Base-by-base conservation (phyloP, 352 stramenopile species). In the Pythium phragmitis region DNA sequence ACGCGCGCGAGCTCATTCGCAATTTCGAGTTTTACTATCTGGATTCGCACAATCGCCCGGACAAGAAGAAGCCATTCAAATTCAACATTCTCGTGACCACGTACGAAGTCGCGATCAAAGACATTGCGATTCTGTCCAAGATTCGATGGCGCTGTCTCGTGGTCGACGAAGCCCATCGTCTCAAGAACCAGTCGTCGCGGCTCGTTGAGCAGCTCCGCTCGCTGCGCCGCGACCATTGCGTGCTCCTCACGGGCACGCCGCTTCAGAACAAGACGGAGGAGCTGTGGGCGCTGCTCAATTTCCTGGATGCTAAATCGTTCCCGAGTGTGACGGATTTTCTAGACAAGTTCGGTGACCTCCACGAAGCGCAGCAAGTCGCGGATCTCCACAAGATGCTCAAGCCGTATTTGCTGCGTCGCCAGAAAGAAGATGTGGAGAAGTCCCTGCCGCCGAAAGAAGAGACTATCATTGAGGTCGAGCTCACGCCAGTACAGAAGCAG, bases 241-340 rank as follows among this genome's bases (percentile, higher is more conserved):
- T 96, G 28, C 67, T 96, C 49, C 75, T 96, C 0, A 96, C 88
- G 4, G 88, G 88, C 8, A 96, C 88, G 41, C 88, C 88, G 39
- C 57, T 96, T 8, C 88, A 96, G 59, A 99, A 99, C 83, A 99
- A 99, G 71, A 99, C 98, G 5, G 86, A 98, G 66, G 98, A 99
- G 74, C 75, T 99, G n/a, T 99, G 97, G 97, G 93, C 97, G 4
- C 76, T 99, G 33, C 78, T 99, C 2, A 98, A 99, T 73, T 99
- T 99, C 46, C 88, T 99, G 34, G 96, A 99, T 46, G 77, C 67
- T 13, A 81, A 90, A 34, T 94, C 83, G 16, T 99, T 99, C 74
- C 88, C 87, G 8, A 97, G 94, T 61, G 77, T 94, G 77, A 71
- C 89, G 17, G 78, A 94, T 34, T 99, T 99, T 73, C 75, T 98